Base-by-base conservation (phyloP, 2,329 filamentous ascomycete genomes). In the Epicoccum sorghinum region DNA sequence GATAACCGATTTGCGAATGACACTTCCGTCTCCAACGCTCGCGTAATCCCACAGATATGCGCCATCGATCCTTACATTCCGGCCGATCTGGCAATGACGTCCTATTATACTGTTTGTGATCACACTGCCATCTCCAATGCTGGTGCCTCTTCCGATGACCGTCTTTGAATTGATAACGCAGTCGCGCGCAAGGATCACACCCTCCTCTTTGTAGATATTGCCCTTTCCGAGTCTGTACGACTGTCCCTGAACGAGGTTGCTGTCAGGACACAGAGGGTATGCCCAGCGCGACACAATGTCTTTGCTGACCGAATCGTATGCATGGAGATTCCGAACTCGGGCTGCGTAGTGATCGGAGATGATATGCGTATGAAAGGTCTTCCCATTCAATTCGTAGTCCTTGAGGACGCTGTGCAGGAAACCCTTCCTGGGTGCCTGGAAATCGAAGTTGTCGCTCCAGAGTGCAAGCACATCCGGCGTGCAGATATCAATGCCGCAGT, bases 371-470 rank as follows among this genome's bases (percentile, higher is more conserved):
- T 97, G 92, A 47, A 99, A 91, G n/a, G 91, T 92, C 79, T 98
- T 96, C 55, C 93, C 93, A 73, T 98, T 98, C 52, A 98, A 81
- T 72, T 99, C 95, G 79, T 91, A 96, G 73, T 99, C 95, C 78
- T 97, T 97, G 48, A 99, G 79, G 1, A 98, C 92, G 55, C 93
- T 93, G 71, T 93, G 90, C 32, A 99, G 77, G 67, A 96, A 97
- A 67, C 96, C 91, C 66, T 88, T 89, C 49, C 93, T 85, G 1
- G 93, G 91, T 7, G 92, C 83, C 72, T 97, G 92, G 74, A 96
- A 98, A 74, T 99, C 93, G 67, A 98, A 99, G 70, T 93, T 96
- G 76, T 99, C 95, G 7, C 92, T 95, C 91, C 95, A 99, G 52
- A 98, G 79, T 7, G 93, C 93, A 38, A 98, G 83, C 7, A 97